phyloP scores from a whole-genome alignment of 371 early-diverging fungal species.

The Mortierella sp. region DNA sequence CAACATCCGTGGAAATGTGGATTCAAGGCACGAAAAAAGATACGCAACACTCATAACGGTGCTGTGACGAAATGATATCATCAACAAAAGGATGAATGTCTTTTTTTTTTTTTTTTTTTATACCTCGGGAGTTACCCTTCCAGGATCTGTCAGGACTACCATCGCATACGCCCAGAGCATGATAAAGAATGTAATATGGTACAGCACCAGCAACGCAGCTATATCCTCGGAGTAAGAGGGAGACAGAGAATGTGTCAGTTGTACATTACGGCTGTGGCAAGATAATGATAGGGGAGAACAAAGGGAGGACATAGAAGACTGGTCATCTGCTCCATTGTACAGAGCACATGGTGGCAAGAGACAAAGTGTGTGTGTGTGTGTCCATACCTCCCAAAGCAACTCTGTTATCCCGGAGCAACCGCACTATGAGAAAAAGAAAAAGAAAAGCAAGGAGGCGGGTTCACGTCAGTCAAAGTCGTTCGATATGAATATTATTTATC shows the following conservation, averaged over 20 bases:
- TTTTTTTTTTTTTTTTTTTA: neutral
- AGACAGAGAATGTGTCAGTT: neutral
- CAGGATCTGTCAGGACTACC: slow-evolving; percentile 65
- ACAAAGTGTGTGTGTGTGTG: neutral
- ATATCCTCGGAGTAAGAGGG: neutral
- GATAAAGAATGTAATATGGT: slow-evolving; percentile 61
- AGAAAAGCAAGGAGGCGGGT: neutral
- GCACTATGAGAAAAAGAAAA: slow-evolving; percentile 10
- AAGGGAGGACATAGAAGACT: neutral
- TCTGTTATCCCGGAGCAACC: slow-evolving; percentile 17
- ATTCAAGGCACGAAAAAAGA: neutral
- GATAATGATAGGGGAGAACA: neutral
- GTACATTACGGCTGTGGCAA: neutral
- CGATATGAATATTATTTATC: neutral
- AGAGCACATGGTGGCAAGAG: neutral
- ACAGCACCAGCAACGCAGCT: slow-evolving; percentile 65
- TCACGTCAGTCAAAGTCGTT: neutral
- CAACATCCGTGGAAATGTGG: neutral
- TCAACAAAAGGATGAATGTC: neutral
- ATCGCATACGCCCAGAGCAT: slow-evolving; percentile 63
- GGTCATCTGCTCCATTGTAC: neutral
- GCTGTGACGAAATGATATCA: neutral
- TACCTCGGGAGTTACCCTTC: slow-evolving; percentile 55
- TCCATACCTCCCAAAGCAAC: slow-evolving; percentile 41
- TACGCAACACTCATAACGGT: neutral